Evolutionary conservation across 768 basidiomycete genomes (phyloP), one percentile per base, ranked within the genome.

Genomic region (Lepiota brunneoincarnata): DNA sequence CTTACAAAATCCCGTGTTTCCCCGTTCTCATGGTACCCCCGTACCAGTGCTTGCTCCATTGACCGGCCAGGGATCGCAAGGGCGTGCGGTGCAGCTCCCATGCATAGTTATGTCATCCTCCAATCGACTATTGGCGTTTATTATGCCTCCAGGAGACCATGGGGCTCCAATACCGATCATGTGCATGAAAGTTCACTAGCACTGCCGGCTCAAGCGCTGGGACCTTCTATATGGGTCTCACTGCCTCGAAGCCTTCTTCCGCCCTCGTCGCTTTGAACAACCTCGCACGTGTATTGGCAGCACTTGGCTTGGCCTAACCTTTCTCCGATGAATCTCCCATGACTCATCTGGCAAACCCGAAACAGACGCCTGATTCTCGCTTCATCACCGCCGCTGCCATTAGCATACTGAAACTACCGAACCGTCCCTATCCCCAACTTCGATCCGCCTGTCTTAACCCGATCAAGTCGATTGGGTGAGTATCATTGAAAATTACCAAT

Each of bases 181-280:
- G n/a, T n/a, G n/a, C n/a, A n/a, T n/a, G n/a, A n/a, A n/a, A n/a
- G n/a, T n/a, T n/a, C 26, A 3, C 26, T 28, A 7, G 26, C 26
- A 28, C 7, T 28, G 26, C 4, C 2, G 31, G 31, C 31, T 31
- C 31, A 31, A 31, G 31, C 31, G 23, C 37, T 23, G 7, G 26
- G 12, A 49, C 23, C 11, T 40, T 31, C 38, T 26, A 28, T 35
- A 50, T 34, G 49, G 49, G 17, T 12, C 23, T 39, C n/a, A 26
- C 7, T 40, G 26, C 38, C 49, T 50, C 49, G 23, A 49, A 24
- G 23, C 17, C 49, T 23, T 24, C 49, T 49, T 38, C 42, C 42
- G 42, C 14, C 23, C 20, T 49, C 21, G 37, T 49, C 48, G 48
- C 48, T 24, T 7, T 51, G 17, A 20, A 21, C 50, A 42, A 42